Evolutionary conservation across 2,329 filamentous ascomycete genomes (phyloP).

Genomic region (Dactylellina parvicollis): DNA sequence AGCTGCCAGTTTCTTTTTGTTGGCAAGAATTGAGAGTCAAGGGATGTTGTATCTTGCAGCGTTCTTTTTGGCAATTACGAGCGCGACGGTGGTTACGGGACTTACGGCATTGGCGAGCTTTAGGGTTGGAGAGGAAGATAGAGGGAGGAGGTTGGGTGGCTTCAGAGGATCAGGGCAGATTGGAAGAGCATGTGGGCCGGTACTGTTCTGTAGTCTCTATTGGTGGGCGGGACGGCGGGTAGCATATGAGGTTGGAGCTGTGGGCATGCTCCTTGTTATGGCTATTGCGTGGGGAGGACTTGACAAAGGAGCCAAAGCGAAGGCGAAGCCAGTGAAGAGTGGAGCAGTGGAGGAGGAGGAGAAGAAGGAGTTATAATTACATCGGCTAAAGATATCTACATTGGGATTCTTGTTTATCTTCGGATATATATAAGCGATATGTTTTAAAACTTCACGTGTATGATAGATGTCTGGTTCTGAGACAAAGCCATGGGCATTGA

Average conservation of each 20-base stretch:
- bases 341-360: slow-evolving; percentile 30
- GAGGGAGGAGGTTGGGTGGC: slow-evolving; percentile 85
- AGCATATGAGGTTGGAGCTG: slow-evolving; percentile 82
- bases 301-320: slow-evolving; percentile 67
- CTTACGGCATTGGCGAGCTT: slow-evolving; percentile 92
- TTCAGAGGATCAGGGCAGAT: slow-evolving; percentile 76
- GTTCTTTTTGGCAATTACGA: slow-evolving; percentile 85
- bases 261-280: slow-evolving; percentile 79
- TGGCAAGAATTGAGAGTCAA: slow-evolving; percentile 75
- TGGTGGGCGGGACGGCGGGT: slow-evolving; percentile 95
- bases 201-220: slow-evolving; percentile 87
- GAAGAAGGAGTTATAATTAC: slow-evolving; percentile 34
- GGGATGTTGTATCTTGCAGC: slow-evolving; percentile 81
- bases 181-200: slow-evolving; percentile 83
- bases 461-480: neutral
- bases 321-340: neutral
- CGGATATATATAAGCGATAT: slow-evolving; percentile 8
- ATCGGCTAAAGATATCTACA: neutral
- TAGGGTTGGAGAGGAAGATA: slow-evolving; percentile 80
- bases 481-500: too few relatives aligned
- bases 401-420: neutral
- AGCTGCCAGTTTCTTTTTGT: slow-evolving; percentile 79
- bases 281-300: slow-evolving; percentile 70
- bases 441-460: neutral
- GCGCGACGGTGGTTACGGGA: slow-evolving; percentile 92